Base-by-base conservation (phyloP, 805 yeast genomes). In the Yamadazyma takamatsuzukensis region DNA sequence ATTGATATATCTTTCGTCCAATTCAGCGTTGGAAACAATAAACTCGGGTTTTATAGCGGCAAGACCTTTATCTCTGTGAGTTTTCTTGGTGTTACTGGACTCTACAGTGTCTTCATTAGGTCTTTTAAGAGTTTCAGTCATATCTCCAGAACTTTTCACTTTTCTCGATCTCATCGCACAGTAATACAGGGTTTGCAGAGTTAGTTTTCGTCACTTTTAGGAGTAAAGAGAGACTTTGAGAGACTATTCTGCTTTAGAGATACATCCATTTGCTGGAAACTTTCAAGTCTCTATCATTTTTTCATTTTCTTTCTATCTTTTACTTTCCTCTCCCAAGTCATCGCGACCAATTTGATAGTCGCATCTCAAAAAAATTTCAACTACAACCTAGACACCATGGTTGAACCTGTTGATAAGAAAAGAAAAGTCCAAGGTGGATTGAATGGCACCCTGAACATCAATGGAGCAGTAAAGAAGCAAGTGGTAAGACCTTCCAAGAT, bases 11-110 rank as follows among this genome's bases (percentile, higher is more conserved):
- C 15, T 33, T 18, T 54, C 61, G 21, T 57, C 58, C 12, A 61
- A 70, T 15, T 56, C 51, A 2, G 69, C 61, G 6, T 60, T 58
- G 33, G 66, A 72, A 36, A 82, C 60, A 7, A 83, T 59, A 43
- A 45, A 88, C 49, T 88, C 93, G 2, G 80, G 60, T 56, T 87
- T 88, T 48, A 87, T 72, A 8, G 80, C 74, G 0, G 96, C 95
- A 32, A 25, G 81, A 63, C 29, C 96, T 95, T 40, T 74, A 15
- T 29, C 36, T 17, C 30, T 25, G 18, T 25, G 49, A 43, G 34
- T 44, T 48, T 27, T 51, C 57, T 16, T 19, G 39, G 30, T 31
- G 36, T 26, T 33, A 18, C 24, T 16, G 44, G 51, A 22, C 39
- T 46, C 46, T 27, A 42, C 54, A 18, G 33, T 28, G 11, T 34